Percentiles rank a stretch among this genome's conserved stretches.
These are phyloP conservation scores for Oryza meyeriana DNA, from an alignment of 176 grass and related monocot species.

Conservation along the genomic window DNA sequence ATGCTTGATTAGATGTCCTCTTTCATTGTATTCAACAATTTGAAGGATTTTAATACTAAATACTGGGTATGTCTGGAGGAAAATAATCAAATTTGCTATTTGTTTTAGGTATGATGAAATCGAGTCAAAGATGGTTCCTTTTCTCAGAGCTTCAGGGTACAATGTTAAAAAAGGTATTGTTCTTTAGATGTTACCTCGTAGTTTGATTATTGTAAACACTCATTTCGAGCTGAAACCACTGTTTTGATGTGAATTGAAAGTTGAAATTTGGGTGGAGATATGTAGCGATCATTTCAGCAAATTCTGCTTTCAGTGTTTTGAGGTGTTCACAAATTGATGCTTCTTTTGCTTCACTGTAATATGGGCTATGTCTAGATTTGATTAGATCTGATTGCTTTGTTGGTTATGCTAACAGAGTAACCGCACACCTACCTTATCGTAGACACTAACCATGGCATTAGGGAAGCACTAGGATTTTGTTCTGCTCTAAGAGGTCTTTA, in stretches of 20 bases:
- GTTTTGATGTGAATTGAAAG: not conserved
- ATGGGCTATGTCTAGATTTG: not conserved
- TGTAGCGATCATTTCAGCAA: not conserved
- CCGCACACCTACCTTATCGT: not conserved
- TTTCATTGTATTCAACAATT: not conserved
- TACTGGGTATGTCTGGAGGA: not conserved
- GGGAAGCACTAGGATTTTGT: not conserved
- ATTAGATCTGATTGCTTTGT: not conserved
- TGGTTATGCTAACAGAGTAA: not conserved
- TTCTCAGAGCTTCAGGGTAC: conserved; percentile 83
- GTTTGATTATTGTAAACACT: not conserved
- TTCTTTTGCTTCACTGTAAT: conserved; percentile 4
- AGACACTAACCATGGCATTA: not conserved
- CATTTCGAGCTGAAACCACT: not conserved
- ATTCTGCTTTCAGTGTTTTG: not conserved
- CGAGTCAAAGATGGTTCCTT: conserved; percentile 81
- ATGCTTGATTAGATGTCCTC: conserved; percentile 1
- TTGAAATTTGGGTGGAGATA: not conserved
- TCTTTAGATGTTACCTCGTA: not conserved
- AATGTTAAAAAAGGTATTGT: conserved; percentile 82
- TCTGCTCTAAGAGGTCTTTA: not conserved
- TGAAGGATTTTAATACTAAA: not conserved
- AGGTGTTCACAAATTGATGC: not conserved
- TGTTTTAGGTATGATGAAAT: conserved; percentile 85
- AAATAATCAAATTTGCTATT: conserved; percentile 26